Conservation (phyloP, 1,284 basidiomycete genomes). For the Cutaneotrichosporon sp. region DNA sequence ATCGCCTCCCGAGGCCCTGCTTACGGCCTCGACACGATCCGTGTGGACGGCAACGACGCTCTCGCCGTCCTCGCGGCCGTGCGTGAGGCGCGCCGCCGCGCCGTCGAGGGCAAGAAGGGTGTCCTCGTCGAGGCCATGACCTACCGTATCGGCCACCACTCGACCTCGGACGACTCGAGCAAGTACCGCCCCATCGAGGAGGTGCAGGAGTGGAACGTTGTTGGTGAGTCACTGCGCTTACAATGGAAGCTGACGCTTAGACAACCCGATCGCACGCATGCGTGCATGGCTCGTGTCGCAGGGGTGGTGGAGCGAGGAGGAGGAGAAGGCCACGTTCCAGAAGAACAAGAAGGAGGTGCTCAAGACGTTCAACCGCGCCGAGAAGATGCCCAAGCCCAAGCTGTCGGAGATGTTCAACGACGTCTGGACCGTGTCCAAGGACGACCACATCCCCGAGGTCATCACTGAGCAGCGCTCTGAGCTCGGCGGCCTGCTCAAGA, state of each 20-base stretch:
- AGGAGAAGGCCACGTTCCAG: slow-evolving; percentile 69
- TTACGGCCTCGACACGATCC: slow-evolving; percentile 85
- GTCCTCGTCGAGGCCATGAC: slow-evolving; percentile 90
- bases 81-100: slow-evolving; percentile 68
- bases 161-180: slow-evolving; percentile 89
- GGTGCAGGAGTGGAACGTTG: slow-evolving; percentile 76
- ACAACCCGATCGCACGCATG: slow-evolving; percentile 83
- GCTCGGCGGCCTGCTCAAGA: slow-evolving; percentile 65
- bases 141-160: slow-evolving; percentile 91
- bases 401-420: slow-evolving; percentile 79
- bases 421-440: slow-evolving; percentile 56
- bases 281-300: slow-evolving; percentile 71
- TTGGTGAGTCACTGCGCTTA: slow-evolving; percentile 45
- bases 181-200: slow-evolving; percentile 80
- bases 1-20: slow-evolving; percentile 86
- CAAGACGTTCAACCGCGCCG: slow-evolving; percentile 70
- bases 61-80: slow-evolving; percentile 80
- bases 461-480: slow-evolving; percentile 78
- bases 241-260: slow-evolving; percentile 44
- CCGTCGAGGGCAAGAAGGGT: slow-evolving; percentile 71
- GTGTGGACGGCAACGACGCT: slow-evolving; percentile 91
- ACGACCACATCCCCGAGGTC: slow-evolving; percentile 76
- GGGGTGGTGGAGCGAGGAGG: slow-evolving; percentile 78
- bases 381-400: slow-evolving; percentile 64
- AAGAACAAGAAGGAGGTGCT: slow-evolving; percentile 68